Base-by-base conservation (phyloP, 2,329 filamentous ascomycete species). In the Fusarium sp. region DNA sequence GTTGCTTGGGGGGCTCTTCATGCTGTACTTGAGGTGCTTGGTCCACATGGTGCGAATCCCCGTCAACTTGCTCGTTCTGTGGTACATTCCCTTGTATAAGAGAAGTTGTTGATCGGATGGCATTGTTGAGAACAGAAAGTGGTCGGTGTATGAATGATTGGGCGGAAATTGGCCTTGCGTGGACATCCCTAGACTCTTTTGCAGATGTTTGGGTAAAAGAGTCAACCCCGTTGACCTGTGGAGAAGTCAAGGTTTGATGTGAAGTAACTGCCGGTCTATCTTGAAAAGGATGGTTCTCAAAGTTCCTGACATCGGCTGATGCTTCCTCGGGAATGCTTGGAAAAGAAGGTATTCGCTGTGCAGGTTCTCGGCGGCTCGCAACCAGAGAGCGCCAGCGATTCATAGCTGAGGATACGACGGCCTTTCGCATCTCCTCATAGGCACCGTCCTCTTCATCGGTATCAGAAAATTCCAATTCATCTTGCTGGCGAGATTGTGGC, bases 341-440 rank as follows among this genome's bases (percentile, higher is more conserved):
- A 21, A 65, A 60, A 19, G 63, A 62, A 31, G 64, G 42, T 17
- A 62, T 56, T 24, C 55, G 60, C 15, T 61, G 67, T 15, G 65
- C 54, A 24, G 58, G 40, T 43, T 44, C 47, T 34, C 53, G 61
- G 15, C 61, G 70, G 34, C 56, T 67, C 10, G 67, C 60, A 22
- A 73, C 62, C 24, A 73, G 51, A 28, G 63, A 67, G 31, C 73
- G 73, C 73, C 73, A 75, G 33, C 71, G 71, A 6, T 62, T 69
- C 62, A 75, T 65, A 14, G 69, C 70, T 7, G 68, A 61, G 36
- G 71, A 70, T 33, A 75, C 44, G 47, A 72, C 71, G 1, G 68
- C 64, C 26, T 62, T 70, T 31, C 62, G 69, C 39, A 72, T 62
- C 39, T 65, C 60, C 21, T 70, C 61, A 22, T 54, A 60, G 21